Evolutionary conservation across 768 basidiomycete genomes (phyloP).

Genomic region (Calocybe cyanea): DNA sequence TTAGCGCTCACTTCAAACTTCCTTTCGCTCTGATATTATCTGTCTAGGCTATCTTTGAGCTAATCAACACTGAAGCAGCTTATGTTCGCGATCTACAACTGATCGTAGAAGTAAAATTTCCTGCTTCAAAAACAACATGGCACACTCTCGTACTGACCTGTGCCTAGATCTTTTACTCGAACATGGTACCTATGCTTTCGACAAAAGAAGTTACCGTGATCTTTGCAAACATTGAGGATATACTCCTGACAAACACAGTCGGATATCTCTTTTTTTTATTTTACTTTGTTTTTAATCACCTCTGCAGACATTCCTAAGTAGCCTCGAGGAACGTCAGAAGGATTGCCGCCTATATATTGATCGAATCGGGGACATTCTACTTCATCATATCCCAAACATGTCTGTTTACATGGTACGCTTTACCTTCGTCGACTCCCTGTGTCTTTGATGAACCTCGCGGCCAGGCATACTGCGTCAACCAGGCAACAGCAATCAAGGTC

Average conservation of each 20-base stretch:
- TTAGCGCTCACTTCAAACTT: not conserved
- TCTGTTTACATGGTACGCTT: slow-evolving; percentile 68
- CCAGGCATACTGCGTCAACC: slow-evolving; percentile 90
- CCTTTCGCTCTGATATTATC: not conserved
- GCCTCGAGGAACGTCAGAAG: slow-evolving; percentile 88
- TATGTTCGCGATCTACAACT: slow-evolving; percentile 92
- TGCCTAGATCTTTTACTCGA: slow-evolving; percentile 80
- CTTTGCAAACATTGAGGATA: slow-evolving; percentile 93
- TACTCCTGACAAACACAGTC: slow-evolving; percentile 85
- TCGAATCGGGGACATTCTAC: slow-evolving; percentile 80
- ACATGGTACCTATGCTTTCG: slow-evolving; percentile 67
- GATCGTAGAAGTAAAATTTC: slow-evolving; percentile 77
- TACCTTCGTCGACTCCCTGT: not conserved
- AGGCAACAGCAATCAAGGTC: slow-evolving; percentile 70
- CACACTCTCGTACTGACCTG: slow-evolving; percentile 64
- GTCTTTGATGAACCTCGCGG: not conserved
- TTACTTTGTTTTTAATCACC: not conserved
- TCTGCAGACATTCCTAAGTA: slow-evolving; percentile 72
- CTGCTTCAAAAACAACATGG: slow-evolving; percentile 64
- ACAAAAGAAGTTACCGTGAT: slow-evolving; percentile 75
- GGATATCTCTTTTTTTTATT: slow-evolving; percentile 16
- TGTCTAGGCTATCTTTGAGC: slow-evolving; percentile 82
- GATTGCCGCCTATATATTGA: slow-evolving; percentile 91
- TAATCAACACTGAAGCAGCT: slow-evolving; percentile 85
- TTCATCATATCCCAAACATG: slow-evolving; percentile 73